Conservation (phyloP, 2,329 filamentous ascomycete species). For the Colletotrichum sp. region DNA sequence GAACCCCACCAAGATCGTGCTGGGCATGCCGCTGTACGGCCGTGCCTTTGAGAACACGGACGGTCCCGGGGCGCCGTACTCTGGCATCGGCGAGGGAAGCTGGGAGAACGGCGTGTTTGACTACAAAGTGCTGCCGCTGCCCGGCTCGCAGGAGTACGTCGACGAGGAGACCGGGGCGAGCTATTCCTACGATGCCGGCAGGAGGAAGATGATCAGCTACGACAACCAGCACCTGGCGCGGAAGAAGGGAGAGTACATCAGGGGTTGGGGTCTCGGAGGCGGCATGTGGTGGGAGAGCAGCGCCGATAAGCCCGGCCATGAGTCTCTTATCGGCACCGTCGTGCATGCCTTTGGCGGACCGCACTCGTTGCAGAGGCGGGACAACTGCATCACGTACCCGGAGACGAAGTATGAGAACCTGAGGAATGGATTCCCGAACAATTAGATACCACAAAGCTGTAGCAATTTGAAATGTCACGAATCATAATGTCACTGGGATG, state of each 20-base stretch:
- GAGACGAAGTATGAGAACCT: constrained; percentile 75
- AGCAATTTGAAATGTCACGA: neutral
- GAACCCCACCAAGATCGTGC: constrained; percentile 73
- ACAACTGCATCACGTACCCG: constrained; percentile 69
- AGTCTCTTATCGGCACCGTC: constrained; percentile 73
- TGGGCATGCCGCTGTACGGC: constrained; percentile 93
- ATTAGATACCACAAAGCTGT: neutral
- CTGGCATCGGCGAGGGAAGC: constrained; percentile 76
- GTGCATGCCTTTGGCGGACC: constrained; percentile 64
- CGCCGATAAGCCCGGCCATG: constrained; percentile 69
- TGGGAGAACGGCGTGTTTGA: constrained; percentile 90
- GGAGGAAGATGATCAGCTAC: constrained; percentile 77
- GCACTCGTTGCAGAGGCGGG: constrained; percentile 50
- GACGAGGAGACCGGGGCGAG: constrained; percentile 72
- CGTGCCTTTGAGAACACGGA: constrained; percentile 82
- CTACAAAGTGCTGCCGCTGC: constrained; percentile 81
- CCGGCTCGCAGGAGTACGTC: constrained; percentile 66
- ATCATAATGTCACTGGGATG: neutral
- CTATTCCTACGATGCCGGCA: constrained; percentile 74
- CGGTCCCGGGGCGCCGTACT: constrained; percentile 73
- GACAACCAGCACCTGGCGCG: constrained; percentile 72
- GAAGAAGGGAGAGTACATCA: constrained; percentile 76
- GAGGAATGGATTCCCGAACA: constrained; percentile 55
- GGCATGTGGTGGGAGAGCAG: constrained; percentile 99
- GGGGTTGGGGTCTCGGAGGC: constrained; percentile 72